phyloP scores from a whole-genome alignment of 768 basidiomycete species.

The Trametopsis cervina region DNA sequence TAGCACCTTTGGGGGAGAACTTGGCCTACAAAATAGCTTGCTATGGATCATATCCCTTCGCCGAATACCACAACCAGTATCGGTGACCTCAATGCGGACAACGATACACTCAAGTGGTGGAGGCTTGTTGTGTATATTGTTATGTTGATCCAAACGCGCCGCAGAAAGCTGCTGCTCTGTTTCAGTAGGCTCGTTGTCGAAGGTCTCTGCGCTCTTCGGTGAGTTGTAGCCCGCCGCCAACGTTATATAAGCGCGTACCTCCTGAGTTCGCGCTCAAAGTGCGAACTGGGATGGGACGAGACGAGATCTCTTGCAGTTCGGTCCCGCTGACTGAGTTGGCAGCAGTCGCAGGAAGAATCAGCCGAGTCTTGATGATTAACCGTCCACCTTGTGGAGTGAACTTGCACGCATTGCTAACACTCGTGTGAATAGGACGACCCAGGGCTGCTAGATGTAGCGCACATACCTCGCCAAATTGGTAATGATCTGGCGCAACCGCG shows the following conservation, averaged over 20 bases:
- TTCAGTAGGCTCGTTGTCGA: background rate
- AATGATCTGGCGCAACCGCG: constrained; percentile 70
- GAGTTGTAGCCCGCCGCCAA: too few relatives aligned
- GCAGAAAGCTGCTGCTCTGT: constrained; percentile 24
- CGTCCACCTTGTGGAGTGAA: constrained; percentile 68
- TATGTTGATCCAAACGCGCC: constrained; percentile 39
- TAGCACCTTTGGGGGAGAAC: background rate
- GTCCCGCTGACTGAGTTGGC: too few relatives aligned
- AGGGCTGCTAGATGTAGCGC: background rate
- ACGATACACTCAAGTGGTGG: constrained; percentile 52
- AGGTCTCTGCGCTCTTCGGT: background rate
- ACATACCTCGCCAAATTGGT: constrained; percentile 73
- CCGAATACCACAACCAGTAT: constrained; percentile 62
- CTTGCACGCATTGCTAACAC: constrained; percentile 65
- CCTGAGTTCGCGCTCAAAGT: too few relatives aligned
- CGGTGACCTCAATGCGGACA: constrained; percentile 78
- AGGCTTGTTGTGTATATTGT: constrained; percentile 35
- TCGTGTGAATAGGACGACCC: background rate
- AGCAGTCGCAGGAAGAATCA: constrained; percentile 33
- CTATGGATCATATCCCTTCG: constrained; percentile 61
- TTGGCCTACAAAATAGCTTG: constrained; percentile 66
- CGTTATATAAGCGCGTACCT: too few relatives aligned
- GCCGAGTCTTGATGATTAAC: constrained; percentile 58
- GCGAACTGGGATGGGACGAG: too few relatives aligned
- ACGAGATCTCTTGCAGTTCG: too few relatives aligned